Evolutionary conservation across 805 yeast genomes (phyloP), one percentile per base, ranked within the genome.

Genomic region (Candida krabiensis): DNA sequence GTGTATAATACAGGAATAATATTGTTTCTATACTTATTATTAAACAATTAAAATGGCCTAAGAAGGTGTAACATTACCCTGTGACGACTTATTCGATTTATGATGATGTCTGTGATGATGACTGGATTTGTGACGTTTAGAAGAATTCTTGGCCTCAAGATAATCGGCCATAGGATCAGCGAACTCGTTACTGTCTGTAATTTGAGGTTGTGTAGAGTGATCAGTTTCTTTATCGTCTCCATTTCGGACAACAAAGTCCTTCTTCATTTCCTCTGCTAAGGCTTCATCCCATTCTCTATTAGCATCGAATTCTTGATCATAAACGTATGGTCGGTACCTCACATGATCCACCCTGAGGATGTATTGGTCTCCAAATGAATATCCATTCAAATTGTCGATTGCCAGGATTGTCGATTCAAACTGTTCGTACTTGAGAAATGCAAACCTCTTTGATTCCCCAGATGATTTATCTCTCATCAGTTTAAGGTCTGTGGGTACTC

Each of bases 361-460:
- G 1, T 69, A 58, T 2, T 93, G 91, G 27, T 41, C 41, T 16
- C 47, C 46, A 32, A 44, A 42, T 0, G 56, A 52, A 24, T 67
- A 60, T 1, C 96, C 96, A 56, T 87, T 86, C 46, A 91, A 68
- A 56, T 91, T 91, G 61, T 91, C 98, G 3, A 91, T 81, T 0
- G 97, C 96, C 19, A 91, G 66, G 0, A 87, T 74, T 14, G 95
- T 79, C 2, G 95, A 83, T 34, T 84, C 67, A 60, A 80, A 86
- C 50, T 86, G 87, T 49, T 83, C 91, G 53, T 86, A 91, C 59
- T 87, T 86, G 47, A 91, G 60, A 64, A 80, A 89, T 4, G 83
- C 93, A 67, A 82, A 86, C 5, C 96, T 93, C 38, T 72, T 70
- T 2, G 87, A 78, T 38, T 73, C 73, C 2, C 88, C 87, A 0